Conservation (phyloP, 805 yeast genomes). For the Suhomyces sp. region DNA sequence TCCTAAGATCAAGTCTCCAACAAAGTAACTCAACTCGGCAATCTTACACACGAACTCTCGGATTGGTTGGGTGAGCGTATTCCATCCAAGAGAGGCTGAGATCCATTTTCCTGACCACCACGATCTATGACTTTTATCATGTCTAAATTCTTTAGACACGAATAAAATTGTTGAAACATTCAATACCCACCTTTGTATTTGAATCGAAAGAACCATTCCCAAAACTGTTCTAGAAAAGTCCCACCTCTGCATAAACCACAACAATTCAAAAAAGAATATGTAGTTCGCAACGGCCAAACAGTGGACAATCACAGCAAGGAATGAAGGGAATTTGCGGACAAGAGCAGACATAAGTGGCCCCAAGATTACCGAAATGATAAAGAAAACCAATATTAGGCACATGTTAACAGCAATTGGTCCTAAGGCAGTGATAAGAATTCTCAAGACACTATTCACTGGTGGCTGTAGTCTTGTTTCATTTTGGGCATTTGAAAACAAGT, state of each 20-base stretch:
- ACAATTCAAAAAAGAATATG: constrained; percentile 54
- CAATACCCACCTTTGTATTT: constrained; percentile 58
- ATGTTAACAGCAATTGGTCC: constrained; percentile 51
- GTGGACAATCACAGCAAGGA: constrained; percentile 59
- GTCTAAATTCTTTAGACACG: constrained; percentile 61
- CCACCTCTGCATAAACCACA: constrained; percentile 71
- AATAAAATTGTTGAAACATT: constrained; percentile 48
- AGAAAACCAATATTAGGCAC: constrained; percentile 37
- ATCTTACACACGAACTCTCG: constrained; percentile 64
- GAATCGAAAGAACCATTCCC: constrained; percentile 57
- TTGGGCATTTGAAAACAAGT: constrained; percentile 54
- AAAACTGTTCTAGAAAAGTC: constrained; percentile 57
- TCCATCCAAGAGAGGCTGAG: constrained; percentile 60
- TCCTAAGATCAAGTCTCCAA: constrained; percentile 60
- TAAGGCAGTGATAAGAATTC: constrained; percentile 44
- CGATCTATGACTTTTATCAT: constrained; percentile 59
- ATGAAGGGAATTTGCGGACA: constrained; percentile 46
- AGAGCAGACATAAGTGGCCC: constrained; percentile 53
- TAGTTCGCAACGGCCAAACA: constrained; percentile 52
- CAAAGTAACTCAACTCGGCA: constrained; percentile 66
- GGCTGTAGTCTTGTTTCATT: constrained; percentile 34
- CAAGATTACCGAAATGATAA: constrained; percentile 43
- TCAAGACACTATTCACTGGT: constrained; percentile 42
- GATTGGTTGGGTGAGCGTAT: constrained; percentile 58
- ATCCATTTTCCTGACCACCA: constrained; percentile 81